Evolutionary conservation across 768 basidiomycete species (phyloP), one percentile per base, ranked within the genome.

Genomic region (Boletus edulis): DNA sequence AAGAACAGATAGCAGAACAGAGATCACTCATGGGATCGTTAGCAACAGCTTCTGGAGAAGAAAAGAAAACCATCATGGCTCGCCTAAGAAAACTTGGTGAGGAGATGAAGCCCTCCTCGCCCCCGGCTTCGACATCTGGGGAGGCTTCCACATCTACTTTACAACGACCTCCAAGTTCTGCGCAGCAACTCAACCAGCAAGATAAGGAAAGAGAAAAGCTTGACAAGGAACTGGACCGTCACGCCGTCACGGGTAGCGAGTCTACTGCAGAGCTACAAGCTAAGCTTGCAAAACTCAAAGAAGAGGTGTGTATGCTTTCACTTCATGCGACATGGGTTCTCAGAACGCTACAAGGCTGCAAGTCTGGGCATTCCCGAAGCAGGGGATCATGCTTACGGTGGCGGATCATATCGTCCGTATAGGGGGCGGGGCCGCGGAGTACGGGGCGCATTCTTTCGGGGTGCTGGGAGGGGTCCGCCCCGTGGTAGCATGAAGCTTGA

Each of bases 1-100:
- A 93, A 60, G 81, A 87, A 67, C 88, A 89, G 63, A 93, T 97
- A 55, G 79, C 85, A 0, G 91, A 95, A 72, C 95, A 96, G 73
- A 96, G 94, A 70, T 76, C 83, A 2, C 75, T 98, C 53, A 88
- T 97, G 84, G 79, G 78, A 8, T 81, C 82, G 34, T 72, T 96
- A 14, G 71, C 76, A 24, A 80, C 81, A 5, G 84, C 87, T 9
- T 78, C 84, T 11, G 64, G 78, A 0, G 82, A 87, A 51, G 88
- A 89, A 73, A 95, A 90, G 75, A 87, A 91, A 71, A 76, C 76
- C 39, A 85, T 96, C 47, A 85, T 94, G 82, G 77, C 78, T 2
- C 80, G 85, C 53, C 68, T 96, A 51, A 81, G 89, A 58, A 86
- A 87, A 65, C 71, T 96, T 46, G 83, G 81, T 24, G 86, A 89